Conservation (phyloP, 495 filamentous ascomycete genomes). For the Lasiosphaeria ovina region DNA sequence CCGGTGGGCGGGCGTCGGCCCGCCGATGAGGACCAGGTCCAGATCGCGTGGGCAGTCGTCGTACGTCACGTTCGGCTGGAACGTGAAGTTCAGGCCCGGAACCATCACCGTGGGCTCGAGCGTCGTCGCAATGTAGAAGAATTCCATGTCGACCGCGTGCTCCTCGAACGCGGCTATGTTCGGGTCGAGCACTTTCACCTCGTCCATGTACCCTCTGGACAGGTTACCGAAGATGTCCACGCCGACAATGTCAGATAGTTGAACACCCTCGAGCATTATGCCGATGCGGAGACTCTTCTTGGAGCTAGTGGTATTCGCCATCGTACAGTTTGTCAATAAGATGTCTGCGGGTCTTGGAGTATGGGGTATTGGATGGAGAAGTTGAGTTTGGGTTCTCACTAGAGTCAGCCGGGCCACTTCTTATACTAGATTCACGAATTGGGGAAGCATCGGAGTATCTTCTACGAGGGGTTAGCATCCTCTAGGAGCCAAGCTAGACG, state of each 20-base stretch:
- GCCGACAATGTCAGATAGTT: constrained; percentile 25
- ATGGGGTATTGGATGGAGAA: too few species aligned
- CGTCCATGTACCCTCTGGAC: constrained; percentile 14
- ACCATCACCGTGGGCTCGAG: constrained; percentile 18
- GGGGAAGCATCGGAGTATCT: too few species aligned
- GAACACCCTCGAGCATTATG: constrained; percentile 25
- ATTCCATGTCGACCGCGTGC: constrained; percentile 22
- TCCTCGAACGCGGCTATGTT: background rate
- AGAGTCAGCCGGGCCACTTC: too few species aligned
- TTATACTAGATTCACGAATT: too few species aligned
- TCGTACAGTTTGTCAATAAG: background rate
- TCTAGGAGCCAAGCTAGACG: too few species aligned
- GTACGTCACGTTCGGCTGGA: constrained; percentile 22
- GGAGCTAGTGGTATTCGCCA: background rate
- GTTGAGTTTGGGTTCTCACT: too few species aligned
- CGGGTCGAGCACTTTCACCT: constrained; percentile 9
- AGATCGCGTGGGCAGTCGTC: constrained; percentile 27
- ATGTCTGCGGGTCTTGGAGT: background rate
- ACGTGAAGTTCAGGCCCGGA: constrained; percentile 12
- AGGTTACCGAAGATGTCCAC: constrained; percentile 29
- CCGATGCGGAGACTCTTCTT: constrained; percentile 22
- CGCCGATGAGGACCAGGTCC: constrained; percentile 24
- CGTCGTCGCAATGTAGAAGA: constrained; percentile 24
- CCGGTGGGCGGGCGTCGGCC: constrained; percentile 21
- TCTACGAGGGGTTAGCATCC: too few species aligned